Evolutionary conservation across 805 yeast genomes (phyloP).

Genomic region (Metschnikowia kofuensis): DNA sequence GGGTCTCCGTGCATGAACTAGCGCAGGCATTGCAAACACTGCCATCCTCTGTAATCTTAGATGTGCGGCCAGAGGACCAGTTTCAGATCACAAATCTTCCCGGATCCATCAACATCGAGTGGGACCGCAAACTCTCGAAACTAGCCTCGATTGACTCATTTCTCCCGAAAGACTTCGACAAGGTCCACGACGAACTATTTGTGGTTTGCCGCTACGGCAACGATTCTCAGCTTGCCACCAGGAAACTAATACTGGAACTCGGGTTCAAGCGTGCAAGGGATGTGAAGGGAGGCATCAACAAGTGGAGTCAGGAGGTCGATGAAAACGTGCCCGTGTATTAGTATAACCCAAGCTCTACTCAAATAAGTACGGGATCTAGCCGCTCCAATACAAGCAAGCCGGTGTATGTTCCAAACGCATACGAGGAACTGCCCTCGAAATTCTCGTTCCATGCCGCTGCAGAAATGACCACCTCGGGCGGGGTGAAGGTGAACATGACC

Average conservation of each 20-base stretch:
- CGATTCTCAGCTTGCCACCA: conserved; percentile 81
- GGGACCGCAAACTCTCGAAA: conserved; percentile 40
- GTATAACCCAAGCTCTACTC: background rate
- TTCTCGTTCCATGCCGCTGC: conserved; percentile 59
- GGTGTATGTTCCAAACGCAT: conserved; percentile 50
- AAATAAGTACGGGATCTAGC: conserved; percentile 23
- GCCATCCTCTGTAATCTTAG: conserved; percentile 45
- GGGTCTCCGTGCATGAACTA: conserved; percentile 46
- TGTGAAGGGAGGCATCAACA: conserved; percentile 71
- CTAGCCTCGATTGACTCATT: conserved; percentile 19
- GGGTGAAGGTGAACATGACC: conserved; percentile 35
- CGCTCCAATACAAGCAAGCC: conserved; percentile 51
- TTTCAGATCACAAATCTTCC: conserved; percentile 63
- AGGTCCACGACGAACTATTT: conserved; percentile 33
- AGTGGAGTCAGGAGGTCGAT: conserved; percentile 66
- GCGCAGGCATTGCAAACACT: conserved; percentile 18
- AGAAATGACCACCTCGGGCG: conserved; percentile 50
- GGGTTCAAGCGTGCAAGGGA: conserved; percentile 56
- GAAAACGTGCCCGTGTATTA: conserved; percentile 20
- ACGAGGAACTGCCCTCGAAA: conserved; percentile 39
- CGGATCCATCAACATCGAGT: conserved; percentile 60
- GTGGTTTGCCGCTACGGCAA: conserved; percentile 87
- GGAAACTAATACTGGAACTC: conserved; percentile 48
- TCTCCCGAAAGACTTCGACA: conserved; percentile 21
- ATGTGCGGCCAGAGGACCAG: conserved; percentile 81